Percentiles rank a stretch among this genome's conserved stretches.
Conservation (phyloP, 148 eudicot species). For the Rhododendron ferrugineum region DNA sequence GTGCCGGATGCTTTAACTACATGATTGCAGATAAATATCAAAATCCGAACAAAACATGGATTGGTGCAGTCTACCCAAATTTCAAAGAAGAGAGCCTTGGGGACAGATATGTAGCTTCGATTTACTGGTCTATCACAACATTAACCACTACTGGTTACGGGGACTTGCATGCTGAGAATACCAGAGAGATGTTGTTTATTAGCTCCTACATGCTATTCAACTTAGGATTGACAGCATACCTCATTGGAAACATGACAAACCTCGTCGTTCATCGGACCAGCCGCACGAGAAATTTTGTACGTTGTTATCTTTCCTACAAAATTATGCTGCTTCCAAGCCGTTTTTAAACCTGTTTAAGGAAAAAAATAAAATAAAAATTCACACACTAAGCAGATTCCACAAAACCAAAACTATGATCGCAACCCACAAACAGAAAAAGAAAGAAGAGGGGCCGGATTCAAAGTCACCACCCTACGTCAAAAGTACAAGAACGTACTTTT, state of each 20-base stretch:
- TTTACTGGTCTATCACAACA: conserved; percentile 90
- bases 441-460: not conserved
- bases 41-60: conserved; percentile 69
- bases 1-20: conserved; percentile 86
- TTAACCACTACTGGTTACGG: conserved; percentile 93
- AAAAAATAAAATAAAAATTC: not conserved
- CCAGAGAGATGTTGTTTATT: conserved; percentile 75
- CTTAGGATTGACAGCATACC: conserved; percentile 82
- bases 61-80: conserved; percentile 61
- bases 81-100: conserved; percentile 57
- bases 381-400: not conserved
- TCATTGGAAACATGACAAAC: conserved; percentile 96
- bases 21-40: conserved; percentile 69
- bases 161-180: conserved; percentile 76
- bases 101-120: conserved; percentile 63
- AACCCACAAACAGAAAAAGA: not conserved
- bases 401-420: not conserved
- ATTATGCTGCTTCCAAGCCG: not conserved
- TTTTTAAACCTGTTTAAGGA: not conserved
- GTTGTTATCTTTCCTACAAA: conserved; percentile 13
- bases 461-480: not conserved
- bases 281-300: conserved; percentile 71
- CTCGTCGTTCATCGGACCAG: conserved; percentile 90
- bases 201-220: conserved; percentile 84
- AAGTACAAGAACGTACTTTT: not conserved